Percentiles rank a stretch among this genome's conserved stretches.
Conservation (phyloP, 2,329 filamentous ascomycete genomes). For the Cadophora gregata region DNA sequence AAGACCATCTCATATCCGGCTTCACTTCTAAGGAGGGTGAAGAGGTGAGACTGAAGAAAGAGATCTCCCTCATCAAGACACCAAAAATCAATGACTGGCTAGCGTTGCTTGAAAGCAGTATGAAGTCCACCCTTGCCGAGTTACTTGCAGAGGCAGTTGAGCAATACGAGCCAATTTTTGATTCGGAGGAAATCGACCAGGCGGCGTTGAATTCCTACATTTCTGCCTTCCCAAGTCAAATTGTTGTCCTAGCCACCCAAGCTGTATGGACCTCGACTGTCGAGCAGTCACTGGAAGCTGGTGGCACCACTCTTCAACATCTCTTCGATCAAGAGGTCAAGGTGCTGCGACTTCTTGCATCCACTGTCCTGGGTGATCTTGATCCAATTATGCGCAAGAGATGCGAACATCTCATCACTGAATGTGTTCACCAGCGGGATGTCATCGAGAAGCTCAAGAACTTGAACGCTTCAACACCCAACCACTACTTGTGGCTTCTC, state of each 20-base stretch:
- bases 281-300: conserved; percentile 74
- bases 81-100: conserved; percentile 99
- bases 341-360: conserved; percentile 83
- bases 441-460: conserved; percentile 85
- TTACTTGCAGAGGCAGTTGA: conserved; percentile 85
- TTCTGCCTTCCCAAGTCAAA: conserved; percentile 84
- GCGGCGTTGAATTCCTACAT: conserved; percentile 81
- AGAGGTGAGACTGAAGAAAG: conserved; percentile 82
- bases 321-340: conserved; percentile 85
- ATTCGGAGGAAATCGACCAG: conserved; percentile 71
- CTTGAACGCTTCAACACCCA: conserved; percentile 73
- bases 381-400: conserved; percentile 89
- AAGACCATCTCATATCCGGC: conserved; percentile 86
- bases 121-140: conserved; percentile 94
- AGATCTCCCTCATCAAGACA: conserved; percentile 90
- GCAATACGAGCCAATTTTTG: conserved; percentile 80
- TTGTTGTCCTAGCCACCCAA: conserved; percentile 93
- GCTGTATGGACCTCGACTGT: conserved; percentile 92
- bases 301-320: conserved; percentile 70
- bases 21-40: conserved; percentile 97
- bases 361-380: conserved; percentile 88
- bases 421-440: conserved; percentile 97
- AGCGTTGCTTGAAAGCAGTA: conserved; percentile 86
- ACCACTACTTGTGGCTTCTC: conserved; percentile 89
- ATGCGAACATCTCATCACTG: conserved; percentile 98